Evolutionary conservation across 2,329 filamentous ascomycete genomes (phyloP).

Genomic region (Xylariaceae sp.): DNA sequence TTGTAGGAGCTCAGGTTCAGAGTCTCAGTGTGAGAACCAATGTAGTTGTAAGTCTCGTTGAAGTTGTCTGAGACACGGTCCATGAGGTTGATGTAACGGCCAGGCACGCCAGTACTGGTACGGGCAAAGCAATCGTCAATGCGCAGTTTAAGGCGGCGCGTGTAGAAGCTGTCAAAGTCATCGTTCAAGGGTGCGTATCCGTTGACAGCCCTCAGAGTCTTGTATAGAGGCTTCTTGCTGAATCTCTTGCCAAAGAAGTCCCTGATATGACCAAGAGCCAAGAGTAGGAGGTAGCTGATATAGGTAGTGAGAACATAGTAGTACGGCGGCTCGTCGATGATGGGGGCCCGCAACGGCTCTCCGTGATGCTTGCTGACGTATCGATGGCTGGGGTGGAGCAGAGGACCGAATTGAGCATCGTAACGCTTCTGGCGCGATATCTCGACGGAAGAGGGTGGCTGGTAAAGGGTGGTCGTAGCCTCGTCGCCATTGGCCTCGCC

Average conservation of each 20-base stretch:
- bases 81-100: slow-evolving; percentile 85
- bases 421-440: slow-evolving; percentile 64
- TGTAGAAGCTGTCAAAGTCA: slow-evolving; percentile 99
- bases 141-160: slow-evolving; percentile 81
- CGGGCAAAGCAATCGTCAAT: slow-evolving; percentile 96
- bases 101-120: slow-evolving; percentile 86
- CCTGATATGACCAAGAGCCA: slow-evolving; percentile 88
- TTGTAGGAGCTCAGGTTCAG: slow-evolving; percentile 99
- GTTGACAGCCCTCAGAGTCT: slow-evolving; percentile 71
- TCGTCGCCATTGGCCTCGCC: slow-evolving; percentile 67
- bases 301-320: slow-evolving; percentile 97
- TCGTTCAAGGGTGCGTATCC: slow-evolving; percentile 94
- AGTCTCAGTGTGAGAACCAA: slow-evolving; percentile 86
- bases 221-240: slow-evolving; percentile 72
- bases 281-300: slow-evolving; percentile 93
- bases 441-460: slow-evolving; percentile 81
- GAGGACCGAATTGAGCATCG: slow-evolving; percentile 86
- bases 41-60: slow-evolving; percentile 83
- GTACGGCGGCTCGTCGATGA: slow-evolving; percentile 94
- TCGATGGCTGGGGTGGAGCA: slow-evolving; percentile 71
- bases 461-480: slow-evolving; percentile 72
- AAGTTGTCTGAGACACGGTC: slow-evolving; percentile 87
- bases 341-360: slow-evolving; percentile 67
- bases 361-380: slow-evolving; percentile 87
- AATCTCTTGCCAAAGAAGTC: slow-evolving; percentile 98